Evolutionary conservation across 345 rosid species (phyloP), one percentile per base, ranked within the genome.

Genomic region (Arabidopsis arenosa): DNA sequence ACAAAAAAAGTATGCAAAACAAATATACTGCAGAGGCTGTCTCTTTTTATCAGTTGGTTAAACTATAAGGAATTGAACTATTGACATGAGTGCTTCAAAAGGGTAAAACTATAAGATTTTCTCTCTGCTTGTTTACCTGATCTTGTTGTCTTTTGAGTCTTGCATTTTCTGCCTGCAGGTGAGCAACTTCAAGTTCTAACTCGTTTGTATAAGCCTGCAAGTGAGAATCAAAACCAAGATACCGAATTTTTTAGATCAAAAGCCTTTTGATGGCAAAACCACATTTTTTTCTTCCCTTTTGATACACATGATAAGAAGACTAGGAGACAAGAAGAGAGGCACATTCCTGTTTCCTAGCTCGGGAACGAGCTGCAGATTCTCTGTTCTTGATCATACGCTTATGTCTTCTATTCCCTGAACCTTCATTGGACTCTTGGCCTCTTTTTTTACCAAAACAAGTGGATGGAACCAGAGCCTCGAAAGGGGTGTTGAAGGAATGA

Each of bases 361-460:
- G 83, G 5, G 98, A 93, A 41, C 96, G 85, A 49, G 98, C 90
- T 0, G 98, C 98, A 8, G 98, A 93, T 63, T 87, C 96, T 45
- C 98, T 80, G 83, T 90, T 93, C 82, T 84, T 93, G 81, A 89
- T 85, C 96, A 86, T 87, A 8, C 94, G 83, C 69, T 87, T 87
- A 28, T 85, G 87, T 6, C 85, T 74, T 62, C 89, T 83, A 44
- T 85, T 85, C 40, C 86, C 78, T 44, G 84, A 65, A 23, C 79
- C 51, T 58, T 52, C 53, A 66, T 81, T 84, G 28, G 82, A 76
- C 23, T 87, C 93, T 49, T 74, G 81, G 44, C 72, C 74, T 84
- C 88, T 80, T 80, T 78, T 81, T 63, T 75, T 83, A 44, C 82
- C 88, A 80, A 84, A 74, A 45, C 73, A 72, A 39, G 83, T 39